Evolutionary conservation across 352 stramenopile species (phyloP), one percentile per base, ranked within the genome.

Genomic region (Achlya hypogyna): DNA sequence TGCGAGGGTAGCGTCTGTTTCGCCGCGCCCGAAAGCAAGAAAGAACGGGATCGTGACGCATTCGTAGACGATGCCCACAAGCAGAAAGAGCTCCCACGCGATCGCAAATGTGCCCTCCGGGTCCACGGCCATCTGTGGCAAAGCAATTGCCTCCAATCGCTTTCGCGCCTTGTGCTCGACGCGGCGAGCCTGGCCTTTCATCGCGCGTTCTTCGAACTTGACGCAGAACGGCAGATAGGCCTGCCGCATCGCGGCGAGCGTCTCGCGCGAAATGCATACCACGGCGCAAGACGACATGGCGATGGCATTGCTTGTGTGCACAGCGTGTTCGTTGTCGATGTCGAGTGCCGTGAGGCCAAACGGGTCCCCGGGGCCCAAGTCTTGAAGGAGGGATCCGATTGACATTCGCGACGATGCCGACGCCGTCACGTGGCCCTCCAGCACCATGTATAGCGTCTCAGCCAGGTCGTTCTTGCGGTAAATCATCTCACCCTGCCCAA

Each of bases 401-500:
- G 77, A 75, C 35, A 69, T 38, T 8, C 70, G 72, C 5, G 67
- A 71, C 49, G 82, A 64, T 1, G 59, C 54, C 35, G 81, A 78
- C 51, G 86, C 76, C 28, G 78, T 77, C 0, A 86, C 69, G 31
- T 85, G 75, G 0, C 81, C 81, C 49, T 86, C 77, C 0, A 88
- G 62, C 10, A 86, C 51, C 27, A 88, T 84, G 52, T 82, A 90
- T 0, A 88, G 53, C 0, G 77, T 77, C 34, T 74, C 85, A 2
- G 81, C 78, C 43, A 86, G 86, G 52, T 89, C 79, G 6, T 77
- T 75, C 54, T 84, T 73, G 4, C 74, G 71, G 59, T 82, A 88
- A 12, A 88, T 79, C n/a, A 81, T 76, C 63, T 88, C 79, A 0
- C 79, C 78, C 40, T 88, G 80, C 0, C 80, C 77, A 40, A 82